Percentiles rank a stretch among this genome's conserved stretches.
Conservation (phyloP, 306 rosid species). For the Benincasa hispida region DNA sequence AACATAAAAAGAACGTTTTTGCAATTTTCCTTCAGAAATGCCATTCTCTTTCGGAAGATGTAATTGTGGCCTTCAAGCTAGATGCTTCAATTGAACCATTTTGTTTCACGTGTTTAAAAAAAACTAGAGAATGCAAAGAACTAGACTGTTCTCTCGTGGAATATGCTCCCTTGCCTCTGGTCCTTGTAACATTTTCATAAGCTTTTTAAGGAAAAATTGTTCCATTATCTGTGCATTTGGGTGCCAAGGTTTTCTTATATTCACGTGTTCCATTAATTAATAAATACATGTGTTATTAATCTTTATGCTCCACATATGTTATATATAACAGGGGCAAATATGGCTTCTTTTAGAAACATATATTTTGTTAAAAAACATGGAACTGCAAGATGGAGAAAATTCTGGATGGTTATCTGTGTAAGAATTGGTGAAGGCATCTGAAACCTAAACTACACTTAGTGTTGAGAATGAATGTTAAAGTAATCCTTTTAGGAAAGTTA, state of each 20-base stretch:
- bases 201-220: background rate
- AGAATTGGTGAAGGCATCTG: background rate
- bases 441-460: background rate
- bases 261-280: background rate
- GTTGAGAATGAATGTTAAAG: background rate
- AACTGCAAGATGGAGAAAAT: background rate
- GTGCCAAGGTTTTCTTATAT: background rate
- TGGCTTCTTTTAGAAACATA: background rate
- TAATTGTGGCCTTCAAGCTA: background rate
- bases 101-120: background rate
- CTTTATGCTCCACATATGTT: background rate
- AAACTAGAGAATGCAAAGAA: background rate
- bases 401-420: background rate
- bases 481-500: background rate
- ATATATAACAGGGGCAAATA: no score
- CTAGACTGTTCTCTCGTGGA: background rate
- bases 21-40: background rate
- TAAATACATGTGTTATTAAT: background rate
- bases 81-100: background rate
- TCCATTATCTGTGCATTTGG: background rate
- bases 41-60: background rate
- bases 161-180: background rate
- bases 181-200: background rate
- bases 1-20: background rate
- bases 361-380: background rate